A percentile compares a stretch with the other conserved stretches of the same genome.
phyloP scores from a whole-genome alignment of 768 basidiomycete genomes.

The Tubosaeta brunneosetosa region DNA sequence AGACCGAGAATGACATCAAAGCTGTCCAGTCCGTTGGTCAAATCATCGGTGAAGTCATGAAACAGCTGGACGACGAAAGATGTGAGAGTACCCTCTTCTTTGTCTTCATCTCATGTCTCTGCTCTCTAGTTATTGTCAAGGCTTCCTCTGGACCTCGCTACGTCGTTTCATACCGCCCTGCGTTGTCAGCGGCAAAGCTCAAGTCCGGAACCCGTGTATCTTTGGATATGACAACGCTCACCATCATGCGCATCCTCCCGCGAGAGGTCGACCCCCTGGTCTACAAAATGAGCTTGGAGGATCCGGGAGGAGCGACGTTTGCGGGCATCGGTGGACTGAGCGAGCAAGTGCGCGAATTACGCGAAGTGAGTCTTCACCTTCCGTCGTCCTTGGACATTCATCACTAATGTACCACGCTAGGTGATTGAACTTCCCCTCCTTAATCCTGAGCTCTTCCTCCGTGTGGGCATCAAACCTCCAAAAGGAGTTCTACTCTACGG shows the following conservation, averaged over 20 bases:
- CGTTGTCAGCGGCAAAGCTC: constrained; percentile 86
- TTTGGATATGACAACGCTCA: constrained; percentile 98
- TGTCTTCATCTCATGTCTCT: background rate
- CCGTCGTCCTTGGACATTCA: background rate
- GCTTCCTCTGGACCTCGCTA: constrained; percentile 98
- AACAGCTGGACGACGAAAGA: constrained; percentile 95
- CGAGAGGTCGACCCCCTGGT: constrained; percentile 97
- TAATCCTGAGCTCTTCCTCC: constrained; percentile 88
- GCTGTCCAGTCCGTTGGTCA: constrained; percentile 98
- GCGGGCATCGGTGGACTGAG: constrained; percentile 95
- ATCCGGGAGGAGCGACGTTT: constrained; percentile 92
- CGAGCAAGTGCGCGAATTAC: constrained; percentile 94
- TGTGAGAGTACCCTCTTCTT: constrained; percentile 50
- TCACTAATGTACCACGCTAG: constrained; percentile 33
- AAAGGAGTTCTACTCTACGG: constrained; percentile 96
- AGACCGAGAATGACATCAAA: constrained; percentile 98
- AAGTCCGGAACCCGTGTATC: constrained; percentile 94
- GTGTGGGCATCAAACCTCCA: constrained; percentile 96
- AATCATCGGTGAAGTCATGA: constrained; percentile 98
- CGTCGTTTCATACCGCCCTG: constrained; percentile 93
- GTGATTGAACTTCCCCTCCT: constrained; percentile 94
- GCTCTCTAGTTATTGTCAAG: constrained; percentile 84
- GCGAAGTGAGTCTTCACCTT: constrained; percentile 61
- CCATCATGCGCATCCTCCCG: constrained; percentile 97
- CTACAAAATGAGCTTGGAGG: constrained; percentile 99